Evolutionary conservation across 768 basidiomycete species (phyloP), one percentile per base, ranked within the genome.

Genomic region (Tulasnella sp.): DNA sequence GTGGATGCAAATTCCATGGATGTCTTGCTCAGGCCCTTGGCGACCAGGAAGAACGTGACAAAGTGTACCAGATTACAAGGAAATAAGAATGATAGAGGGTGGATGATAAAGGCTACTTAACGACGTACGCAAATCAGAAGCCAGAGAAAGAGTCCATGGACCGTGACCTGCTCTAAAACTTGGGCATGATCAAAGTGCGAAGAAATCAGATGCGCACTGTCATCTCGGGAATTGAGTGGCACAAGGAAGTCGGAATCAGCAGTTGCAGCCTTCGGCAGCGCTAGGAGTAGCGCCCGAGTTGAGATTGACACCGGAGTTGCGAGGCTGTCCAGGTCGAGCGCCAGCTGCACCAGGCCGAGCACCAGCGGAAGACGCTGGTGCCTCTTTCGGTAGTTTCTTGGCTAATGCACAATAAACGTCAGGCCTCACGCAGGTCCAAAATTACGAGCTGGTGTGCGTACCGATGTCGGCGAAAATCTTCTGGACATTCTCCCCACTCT

Each of bases 381-480:
- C 91, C 6, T 90, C 91, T 79, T 92, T 85, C n/a, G 93, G 93
- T n/a, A 95, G 86, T 82, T 94, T 95, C 90, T 94, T 93, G 83
- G 93, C 93, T 95, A 82, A 78, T 77, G 15, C 26, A 70, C 37
- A 80, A 37, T 40, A 72, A 72, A 39, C 5, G 37, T 35, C 57
- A 79, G 75, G 51, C 20, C 20, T 40, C 23, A 15, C 42, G 42
- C 29, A 46, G 20, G 16, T n/a, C 23, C 10, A 16, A 13, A 72
- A 13, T 72, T 39, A 46, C 11, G 70, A 40, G 16, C 69, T 42
- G 37, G 39, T 26, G n/a, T 71, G 83, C 90, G 80, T 81, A 94
- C 93, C 94, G 81, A 96, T 95, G 9, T 91, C 89, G 42, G 90
- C 91, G 85, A 96, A 96, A 80, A 96, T 91, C 74, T 94, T 93